Conservation (phyloP, 2,329 filamentous ascomycete species). For the Ophiostoma himal-ulmi region DNA sequence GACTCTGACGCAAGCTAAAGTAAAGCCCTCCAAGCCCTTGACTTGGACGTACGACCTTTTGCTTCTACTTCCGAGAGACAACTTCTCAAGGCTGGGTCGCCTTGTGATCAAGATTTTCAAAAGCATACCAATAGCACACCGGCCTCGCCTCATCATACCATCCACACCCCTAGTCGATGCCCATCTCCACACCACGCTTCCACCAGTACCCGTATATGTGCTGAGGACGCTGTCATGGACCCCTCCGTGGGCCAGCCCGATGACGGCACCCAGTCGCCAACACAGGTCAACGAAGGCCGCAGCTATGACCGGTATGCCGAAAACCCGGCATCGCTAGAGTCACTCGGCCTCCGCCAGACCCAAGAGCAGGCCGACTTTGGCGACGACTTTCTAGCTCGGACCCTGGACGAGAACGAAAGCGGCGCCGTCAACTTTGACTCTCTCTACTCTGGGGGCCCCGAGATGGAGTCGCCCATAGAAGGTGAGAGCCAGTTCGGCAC, state of each 20-base stretch:
- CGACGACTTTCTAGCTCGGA: slow-evolving; percentile 28
- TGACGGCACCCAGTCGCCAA: slow-evolving; percentile 46
- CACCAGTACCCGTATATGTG: neutral
- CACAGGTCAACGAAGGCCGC: slow-evolving; percentile 51
- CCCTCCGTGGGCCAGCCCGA: neutral
- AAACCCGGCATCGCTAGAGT: slow-evolving; percentile 19
- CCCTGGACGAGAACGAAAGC: slow-evolving; percentile 43
- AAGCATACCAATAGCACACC: neutral
- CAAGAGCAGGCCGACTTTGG: slow-evolving; percentile 22
- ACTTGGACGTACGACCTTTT: neutral
- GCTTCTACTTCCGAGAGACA: neutral
- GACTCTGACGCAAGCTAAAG: neutral
- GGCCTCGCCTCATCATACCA: neutral
- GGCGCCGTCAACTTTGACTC: slow-evolving; percentile 45
- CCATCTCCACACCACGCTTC: neutral
- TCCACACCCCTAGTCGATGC: slow-evolving; percentile 11
- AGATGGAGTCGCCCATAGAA: slow-evolving; percentile 33
- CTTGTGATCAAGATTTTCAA: neutral
- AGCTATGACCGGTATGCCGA: slow-evolving; percentile 46
- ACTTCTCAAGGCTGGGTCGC: neutral
- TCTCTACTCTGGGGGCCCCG: slow-evolving; percentile 34
- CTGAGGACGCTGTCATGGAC: slow-evolving; percentile 18
- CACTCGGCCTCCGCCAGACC: slow-evolving; percentile 21
- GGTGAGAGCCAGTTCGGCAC: slow-evolving; percentile 14
- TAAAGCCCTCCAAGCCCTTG: neutral